Conservation (phyloP, 192 early-diverging fungal species). For the Phycomyces blakesleeanus region DNA sequence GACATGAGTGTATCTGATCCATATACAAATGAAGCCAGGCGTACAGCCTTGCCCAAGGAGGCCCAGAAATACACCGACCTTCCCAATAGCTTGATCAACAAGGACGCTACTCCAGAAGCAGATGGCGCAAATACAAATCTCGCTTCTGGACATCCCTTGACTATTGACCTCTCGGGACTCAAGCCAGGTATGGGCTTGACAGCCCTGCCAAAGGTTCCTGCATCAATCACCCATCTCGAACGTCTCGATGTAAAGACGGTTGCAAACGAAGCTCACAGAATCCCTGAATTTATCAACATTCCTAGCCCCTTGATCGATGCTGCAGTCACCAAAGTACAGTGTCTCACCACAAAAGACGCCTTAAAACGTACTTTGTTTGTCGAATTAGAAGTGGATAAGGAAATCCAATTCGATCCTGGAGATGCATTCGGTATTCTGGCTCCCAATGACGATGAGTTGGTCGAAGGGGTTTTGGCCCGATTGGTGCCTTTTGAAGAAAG, state of each 20-base stretch:
- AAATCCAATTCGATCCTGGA: slow-evolving; percentile 56
- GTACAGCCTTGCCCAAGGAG: slow-evolving; percentile 7
- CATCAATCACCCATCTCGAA: slow-evolving; percentile 41
- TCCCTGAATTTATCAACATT: slow-evolving; percentile 46
- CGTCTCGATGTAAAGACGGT: not conserved
- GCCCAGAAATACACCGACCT: slow-evolving; percentile 23
- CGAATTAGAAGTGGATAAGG: slow-evolving; percentile 46
- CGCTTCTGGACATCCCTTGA: slow-evolving; percentile 26
- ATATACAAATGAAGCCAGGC: slow-evolving; percentile 3
- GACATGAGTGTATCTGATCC: slow-evolving; percentile 13
- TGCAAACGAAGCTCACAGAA: not conserved
- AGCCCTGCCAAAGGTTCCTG: slow-evolving; percentile 52
- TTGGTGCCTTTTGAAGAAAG: slow-evolving; percentile 48
- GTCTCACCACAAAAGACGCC: slow-evolving; percentile 60
- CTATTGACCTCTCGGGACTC: slow-evolving; percentile 45
- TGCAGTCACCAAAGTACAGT: slow-evolving; percentile 48
- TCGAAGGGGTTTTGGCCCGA: slow-evolving; percentile 57
- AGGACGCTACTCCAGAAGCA: not conserved
- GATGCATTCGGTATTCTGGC: slow-evolving; percentile 87
- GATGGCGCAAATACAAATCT: not conserved
- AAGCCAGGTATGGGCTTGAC: slow-evolving; percentile 49
- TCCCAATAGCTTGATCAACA: slow-evolving; percentile 16
- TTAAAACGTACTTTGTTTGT: slow-evolving; percentile 68
- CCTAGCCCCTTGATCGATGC: slow-evolving; percentile 47
- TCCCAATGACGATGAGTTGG: slow-evolving; percentile 74